These are phyloP conservation scores for Lanmaoa rubissima DNA, from an alignment of 768 basidiomycete species.

Conservation along the genomic window DNA sequence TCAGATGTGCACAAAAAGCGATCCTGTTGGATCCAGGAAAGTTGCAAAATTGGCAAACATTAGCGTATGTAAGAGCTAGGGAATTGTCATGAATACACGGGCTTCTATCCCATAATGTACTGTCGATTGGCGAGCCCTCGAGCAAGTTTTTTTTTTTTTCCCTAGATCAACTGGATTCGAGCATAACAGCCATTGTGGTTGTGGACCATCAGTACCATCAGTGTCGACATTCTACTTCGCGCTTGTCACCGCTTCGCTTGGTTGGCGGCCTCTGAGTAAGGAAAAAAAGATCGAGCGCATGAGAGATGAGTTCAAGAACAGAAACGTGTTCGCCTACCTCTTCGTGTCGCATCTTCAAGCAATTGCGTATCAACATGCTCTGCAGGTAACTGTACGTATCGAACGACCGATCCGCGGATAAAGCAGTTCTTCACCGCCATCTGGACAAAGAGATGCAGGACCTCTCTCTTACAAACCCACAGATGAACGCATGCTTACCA, in stretches of 20 bases:
- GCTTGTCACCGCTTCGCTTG: conserved; percentile 38
- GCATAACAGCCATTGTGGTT: neutral
- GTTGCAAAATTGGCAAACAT: conserved; percentile 51
- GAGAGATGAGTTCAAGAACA: neutral
- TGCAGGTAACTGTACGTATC: conserved; percentile 93
- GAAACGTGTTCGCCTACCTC: conserved; percentile 56
- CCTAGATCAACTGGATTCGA: neutral
- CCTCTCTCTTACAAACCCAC: neutral
- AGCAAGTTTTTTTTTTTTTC: neutral
- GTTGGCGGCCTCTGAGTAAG: conserved; percentile 38
- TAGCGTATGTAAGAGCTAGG: conserved; percentile 51
- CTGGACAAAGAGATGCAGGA: conserved; percentile 38
- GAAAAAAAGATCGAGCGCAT: neutral
- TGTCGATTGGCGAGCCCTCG: neutral
- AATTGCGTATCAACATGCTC: conserved; percentile 94
- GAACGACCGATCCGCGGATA: conserved; percentile 96
- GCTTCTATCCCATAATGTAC: neutral
- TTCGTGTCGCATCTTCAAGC: conserved; percentile 92
- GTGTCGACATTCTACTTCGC: neutral
- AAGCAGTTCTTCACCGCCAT: conserved; percentile 99
- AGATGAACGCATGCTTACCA: conserved; percentile 56
- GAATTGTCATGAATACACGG: conserved; percentile 22
- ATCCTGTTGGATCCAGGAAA: conserved; percentile 55
- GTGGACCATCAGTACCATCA: too few relatives aligned
- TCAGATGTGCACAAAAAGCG: conserved; percentile 56